Evolutionary conservation across 768 basidiomycete species (phyloP).

Genomic region (Tricholoma furcatifolium): DNA sequence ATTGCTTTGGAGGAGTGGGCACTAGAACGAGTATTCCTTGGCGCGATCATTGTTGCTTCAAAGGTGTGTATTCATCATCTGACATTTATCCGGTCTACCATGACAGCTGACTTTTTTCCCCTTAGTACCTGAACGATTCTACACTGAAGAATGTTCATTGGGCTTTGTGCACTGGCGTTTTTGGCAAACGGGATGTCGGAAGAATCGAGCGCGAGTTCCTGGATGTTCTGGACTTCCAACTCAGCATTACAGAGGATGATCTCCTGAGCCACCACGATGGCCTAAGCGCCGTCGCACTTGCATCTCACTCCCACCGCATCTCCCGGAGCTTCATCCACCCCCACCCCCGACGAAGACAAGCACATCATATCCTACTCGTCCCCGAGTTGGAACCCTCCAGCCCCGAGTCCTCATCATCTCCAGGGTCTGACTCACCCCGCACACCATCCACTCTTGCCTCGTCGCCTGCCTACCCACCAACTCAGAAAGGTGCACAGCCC

Average conservation of each 20-base stretch:
- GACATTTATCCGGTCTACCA: constrained; percentile 3
- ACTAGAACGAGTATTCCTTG: constrained; percentile 86
- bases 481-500: constrained; percentile 16
- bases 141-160: constrained; percentile 91
- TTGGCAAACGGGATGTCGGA: constrained; percentile 78
- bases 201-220: constrained; percentile 83
- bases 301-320: constrained; percentile 22
- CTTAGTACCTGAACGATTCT: constrained; percentile 81
- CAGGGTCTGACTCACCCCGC: constrained; percentile 24
- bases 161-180: constrained; percentile 82
- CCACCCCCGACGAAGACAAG: constrained; percentile 9
- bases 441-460: constrained; percentile 25
- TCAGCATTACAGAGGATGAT: constrained; percentile 63
- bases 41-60: constrained; percentile 83
- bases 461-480: constrained; percentile 20
- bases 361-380: constrained; percentile 17
- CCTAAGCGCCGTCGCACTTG: constrained; percentile 26
- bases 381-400: constrained; percentile 45
- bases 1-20: constrained; percentile 86
- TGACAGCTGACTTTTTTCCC: constrained; percentile 8
- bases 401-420: constrained; percentile 35
- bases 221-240: constrained; percentile 76
- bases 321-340: constrained; percentile 19
- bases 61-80: constrained; percentile 50
- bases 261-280: constrained; percentile 51